Evolutionary conservation across 2,329 filamentous ascomycete species (phyloP).

Genomic region (Colletotrichum sp.): DNA sequence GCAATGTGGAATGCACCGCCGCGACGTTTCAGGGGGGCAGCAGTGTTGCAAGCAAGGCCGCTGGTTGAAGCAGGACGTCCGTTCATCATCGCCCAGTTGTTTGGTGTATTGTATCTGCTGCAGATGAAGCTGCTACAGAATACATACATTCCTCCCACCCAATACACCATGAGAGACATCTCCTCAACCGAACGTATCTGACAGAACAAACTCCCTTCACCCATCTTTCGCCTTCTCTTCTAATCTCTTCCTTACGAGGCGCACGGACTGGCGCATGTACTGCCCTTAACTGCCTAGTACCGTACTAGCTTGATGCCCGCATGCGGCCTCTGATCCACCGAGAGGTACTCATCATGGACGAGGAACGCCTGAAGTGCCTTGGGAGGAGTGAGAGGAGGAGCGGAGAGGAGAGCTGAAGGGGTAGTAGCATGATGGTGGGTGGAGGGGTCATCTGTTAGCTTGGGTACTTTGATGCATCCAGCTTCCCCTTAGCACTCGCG

Average conservation of each 20-base stretch:
- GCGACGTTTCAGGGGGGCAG: conserved; percentile 17
- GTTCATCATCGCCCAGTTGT: neutral
- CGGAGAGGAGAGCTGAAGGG: neutral
- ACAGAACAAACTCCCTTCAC: neutral
- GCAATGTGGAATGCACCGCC: neutral
- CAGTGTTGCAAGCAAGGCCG: conserved; percentile 10
- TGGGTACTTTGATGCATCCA: neutral
- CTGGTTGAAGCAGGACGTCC: neutral
- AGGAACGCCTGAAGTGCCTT: neutral
- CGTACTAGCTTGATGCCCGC: neutral
- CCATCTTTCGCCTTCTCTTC: neutral
- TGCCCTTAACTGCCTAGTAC: neutral
- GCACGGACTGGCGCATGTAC: neutral
- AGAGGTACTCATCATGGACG: neutral
- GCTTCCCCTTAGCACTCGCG: neutral
- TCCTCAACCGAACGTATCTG: neutral
- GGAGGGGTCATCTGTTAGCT: neutral
- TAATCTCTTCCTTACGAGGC: neutral
- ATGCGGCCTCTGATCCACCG: neutral
- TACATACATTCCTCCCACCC: neutral
- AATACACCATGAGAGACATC: neutral
- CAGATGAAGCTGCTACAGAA: neutral
- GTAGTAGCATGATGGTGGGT: neutral
- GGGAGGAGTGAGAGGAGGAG: neutral
- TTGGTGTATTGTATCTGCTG: neutral